These are phyloP conservation scores for Cerrena zonata DNA, from an alignment of 1,284 basidiomycete species.

Conservation along the genomic window DNA sequence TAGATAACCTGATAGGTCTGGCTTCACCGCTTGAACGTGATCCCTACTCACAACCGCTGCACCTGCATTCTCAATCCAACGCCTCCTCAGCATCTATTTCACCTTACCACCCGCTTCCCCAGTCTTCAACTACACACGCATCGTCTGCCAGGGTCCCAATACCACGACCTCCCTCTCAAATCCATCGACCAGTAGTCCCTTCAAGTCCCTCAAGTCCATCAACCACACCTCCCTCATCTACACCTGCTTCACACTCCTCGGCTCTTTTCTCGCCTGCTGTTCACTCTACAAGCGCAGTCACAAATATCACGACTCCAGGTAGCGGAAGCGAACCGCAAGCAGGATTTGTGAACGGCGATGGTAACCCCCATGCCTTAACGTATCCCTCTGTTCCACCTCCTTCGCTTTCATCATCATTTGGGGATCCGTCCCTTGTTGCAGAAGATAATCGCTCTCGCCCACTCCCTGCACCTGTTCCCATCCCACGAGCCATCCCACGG, in stretches of 20 bases:
- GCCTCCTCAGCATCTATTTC: constrained; percentile 47
- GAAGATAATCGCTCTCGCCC: not conserved
- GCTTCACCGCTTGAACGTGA: constrained; percentile 45
- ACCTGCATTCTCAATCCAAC: constrained; percentile 45
- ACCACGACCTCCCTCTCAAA: constrained; percentile 59
- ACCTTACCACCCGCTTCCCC: constrained; percentile 23
- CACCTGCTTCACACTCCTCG: constrained; percentile 51
- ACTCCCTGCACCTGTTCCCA: constrained; percentile 11
- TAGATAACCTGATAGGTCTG: constrained; percentile 70
- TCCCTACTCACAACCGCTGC: constrained; percentile 62
- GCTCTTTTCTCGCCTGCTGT: constrained; percentile 52
- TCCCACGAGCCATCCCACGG: constrained; percentile 9
- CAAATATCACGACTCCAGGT: constrained; percentile 61
- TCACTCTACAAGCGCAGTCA: constrained; percentile 52
- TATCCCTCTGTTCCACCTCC: constrained; percentile 63
- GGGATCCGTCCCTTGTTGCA: constrained; percentile 6
- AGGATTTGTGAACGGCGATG: constrained; percentile 25
- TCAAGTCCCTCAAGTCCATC: constrained; percentile 30
- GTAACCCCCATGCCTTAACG: constrained; percentile 35
- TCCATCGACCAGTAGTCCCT: constrained; percentile 43
- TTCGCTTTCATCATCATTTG: constrained; percentile 60
- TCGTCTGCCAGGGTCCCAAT: constrained; percentile 52
- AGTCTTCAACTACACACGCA: constrained; percentile 30
- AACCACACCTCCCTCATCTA: constrained; percentile 56
- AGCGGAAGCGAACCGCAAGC: constrained; percentile 45